A percentile compares a stretch with the other conserved stretches of the same genome.
Evolutionary conservation across 305 asterid genomes (phyloP).

Genomic region (Rubia peregrina): DNA sequence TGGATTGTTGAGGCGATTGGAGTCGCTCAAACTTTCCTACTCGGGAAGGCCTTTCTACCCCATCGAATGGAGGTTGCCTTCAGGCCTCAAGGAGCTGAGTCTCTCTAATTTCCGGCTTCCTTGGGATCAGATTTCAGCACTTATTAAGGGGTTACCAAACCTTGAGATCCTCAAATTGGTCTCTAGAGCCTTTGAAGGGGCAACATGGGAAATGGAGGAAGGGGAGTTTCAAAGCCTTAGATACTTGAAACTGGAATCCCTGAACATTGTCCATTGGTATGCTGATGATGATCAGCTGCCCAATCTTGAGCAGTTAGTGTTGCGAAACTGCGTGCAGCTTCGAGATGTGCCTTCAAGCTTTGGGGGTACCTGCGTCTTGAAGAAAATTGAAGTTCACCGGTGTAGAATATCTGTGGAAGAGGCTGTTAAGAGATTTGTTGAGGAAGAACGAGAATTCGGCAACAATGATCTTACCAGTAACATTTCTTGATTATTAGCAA

Average conservation of each 20-base stretch:
- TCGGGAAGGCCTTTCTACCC: neutral
- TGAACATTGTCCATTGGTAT: neutral
- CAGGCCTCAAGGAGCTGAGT: neutral
- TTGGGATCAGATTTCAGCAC: slow-evolving; percentile 2
- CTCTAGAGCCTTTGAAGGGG: neutral
- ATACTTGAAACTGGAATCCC: slow-evolving; percentile 6
- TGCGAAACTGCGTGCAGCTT: slow-evolving; percentile 8
- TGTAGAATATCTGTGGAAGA: neutral
- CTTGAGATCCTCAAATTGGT: slow-evolving; percentile 1
- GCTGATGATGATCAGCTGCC: neutral
- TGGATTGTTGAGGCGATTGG: neutral
- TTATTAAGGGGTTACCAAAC: neutral
- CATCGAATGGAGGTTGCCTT: neutral
- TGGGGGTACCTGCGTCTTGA: neutral
- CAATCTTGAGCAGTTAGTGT: neutral
- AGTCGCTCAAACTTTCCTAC: neutral
- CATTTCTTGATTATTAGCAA: neutral
- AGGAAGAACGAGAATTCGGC: neutral
- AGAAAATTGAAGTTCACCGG: slow-evolving; percentile 2
- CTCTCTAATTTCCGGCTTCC: slow-evolving; percentile 6
- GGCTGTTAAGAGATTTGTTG: neutral
- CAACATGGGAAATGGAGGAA: neutral
- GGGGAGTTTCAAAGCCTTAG: neutral
- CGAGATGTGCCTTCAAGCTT: neutral
- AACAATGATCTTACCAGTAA: neutral